phyloP scores from a whole-genome alignment of 2,329 filamentous ascomycete species.

The Ascochyta fabae region DNA sequence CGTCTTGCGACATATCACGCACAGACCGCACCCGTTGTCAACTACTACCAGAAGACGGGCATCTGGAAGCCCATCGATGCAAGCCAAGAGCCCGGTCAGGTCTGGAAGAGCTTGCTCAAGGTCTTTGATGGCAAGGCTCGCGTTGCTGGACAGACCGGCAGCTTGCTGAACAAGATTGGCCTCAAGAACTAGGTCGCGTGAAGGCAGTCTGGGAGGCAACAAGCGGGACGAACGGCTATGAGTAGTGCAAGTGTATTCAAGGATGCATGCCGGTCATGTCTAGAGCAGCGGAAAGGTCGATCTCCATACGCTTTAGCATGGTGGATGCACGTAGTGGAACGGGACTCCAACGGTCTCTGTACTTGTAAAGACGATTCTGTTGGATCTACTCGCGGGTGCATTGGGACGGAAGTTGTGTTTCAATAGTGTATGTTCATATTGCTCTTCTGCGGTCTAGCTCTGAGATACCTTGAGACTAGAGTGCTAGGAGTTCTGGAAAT shows the following conservation, averaged over 20 bases:
- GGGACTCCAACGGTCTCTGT: constrained; percentile 25
- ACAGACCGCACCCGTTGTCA: constrained; percentile 90
- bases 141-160: constrained; percentile 48
- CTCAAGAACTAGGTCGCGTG: constrained; percentile 54
- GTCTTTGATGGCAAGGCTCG: constrained; percentile 71
- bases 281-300: constrained; percentile 18
- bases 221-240: background rate
- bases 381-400: constrained; percentile 13
- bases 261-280: background rate
- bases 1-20: constrained; percentile 90
- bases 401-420: constrained; percentile 17
- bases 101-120: constrained; percentile 90
- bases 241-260: background rate
- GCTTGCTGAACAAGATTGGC: constrained; percentile 62
- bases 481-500: constrained; percentile 15
- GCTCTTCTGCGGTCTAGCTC: constrained; percentile 14
- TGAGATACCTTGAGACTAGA: constrained; percentile 6
- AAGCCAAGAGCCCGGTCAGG: constrained; percentile 91
- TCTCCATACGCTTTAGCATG: constrained; percentile 22
- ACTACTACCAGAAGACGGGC: constrained; percentile 95
- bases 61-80: constrained; percentile 97
- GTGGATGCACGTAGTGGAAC: constrained; percentile 22
- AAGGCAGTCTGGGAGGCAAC: background rate
- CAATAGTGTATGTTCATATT: constrained; percentile 20
- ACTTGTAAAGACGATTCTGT: constrained; percentile 35